Conservation (phyloP, 2,329 filamentous ascomycete genomes). For the Tolypocladium sp. region DNA sequence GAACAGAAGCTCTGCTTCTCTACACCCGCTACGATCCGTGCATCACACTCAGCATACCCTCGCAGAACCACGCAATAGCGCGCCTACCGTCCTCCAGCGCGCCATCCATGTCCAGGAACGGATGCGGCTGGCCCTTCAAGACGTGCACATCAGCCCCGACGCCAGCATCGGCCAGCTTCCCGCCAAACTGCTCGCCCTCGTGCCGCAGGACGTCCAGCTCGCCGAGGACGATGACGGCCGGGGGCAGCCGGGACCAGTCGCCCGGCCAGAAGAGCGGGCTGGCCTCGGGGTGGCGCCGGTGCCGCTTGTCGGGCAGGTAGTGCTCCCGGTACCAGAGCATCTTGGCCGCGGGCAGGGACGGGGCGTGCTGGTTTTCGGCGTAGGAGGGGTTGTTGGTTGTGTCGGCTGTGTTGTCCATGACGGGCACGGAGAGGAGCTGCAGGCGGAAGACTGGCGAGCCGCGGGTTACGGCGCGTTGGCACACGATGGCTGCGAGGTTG, state of each 20-base stretch:
- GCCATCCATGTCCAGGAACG: slow-evolving; percentile 49
- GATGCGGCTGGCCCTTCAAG: slow-evolving; percentile 47
- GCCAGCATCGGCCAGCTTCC: slow-evolving; percentile 35
- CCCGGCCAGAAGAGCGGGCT: slow-evolving; percentile 42
- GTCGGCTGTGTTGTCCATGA: slow-evolving; percentile 47
- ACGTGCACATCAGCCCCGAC: slow-evolving; percentile 37
- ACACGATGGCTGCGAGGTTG: slow-evolving; percentile 22
- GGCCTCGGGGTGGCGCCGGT: slow-evolving; percentile 41
- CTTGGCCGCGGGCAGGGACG: slow-evolving; percentile 44
- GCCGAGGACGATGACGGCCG: slow-evolving; percentile 42
- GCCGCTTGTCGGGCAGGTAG: slow-evolving; percentile 39
- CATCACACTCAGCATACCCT: slow-evolving; percentile 8
- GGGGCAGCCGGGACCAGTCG: slow-evolving; percentile 40
- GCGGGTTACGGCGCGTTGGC: slow-evolving; percentile 34
- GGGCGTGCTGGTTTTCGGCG: slow-evolving; percentile 38
- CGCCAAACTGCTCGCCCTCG: slow-evolving; percentile 42
- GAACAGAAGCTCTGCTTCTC: too few relatives aligned
- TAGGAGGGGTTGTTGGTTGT: slow-evolving; percentile 30
- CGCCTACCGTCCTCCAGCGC: slow-evolving; percentile 39
- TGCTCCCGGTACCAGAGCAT: slow-evolving; percentile 53
- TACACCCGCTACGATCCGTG: not conserved
- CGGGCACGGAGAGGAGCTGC: slow-evolving; percentile 48
- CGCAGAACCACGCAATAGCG: slow-evolving; percentile 36
- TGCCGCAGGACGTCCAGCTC: slow-evolving; percentile 46
- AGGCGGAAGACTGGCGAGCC: slow-evolving; percentile 19